Evolutionary conservation across 257 asterid species (phyloP), one percentile per base, ranked within the genome.

Genomic region (Ilex aquifolium): DNA sequence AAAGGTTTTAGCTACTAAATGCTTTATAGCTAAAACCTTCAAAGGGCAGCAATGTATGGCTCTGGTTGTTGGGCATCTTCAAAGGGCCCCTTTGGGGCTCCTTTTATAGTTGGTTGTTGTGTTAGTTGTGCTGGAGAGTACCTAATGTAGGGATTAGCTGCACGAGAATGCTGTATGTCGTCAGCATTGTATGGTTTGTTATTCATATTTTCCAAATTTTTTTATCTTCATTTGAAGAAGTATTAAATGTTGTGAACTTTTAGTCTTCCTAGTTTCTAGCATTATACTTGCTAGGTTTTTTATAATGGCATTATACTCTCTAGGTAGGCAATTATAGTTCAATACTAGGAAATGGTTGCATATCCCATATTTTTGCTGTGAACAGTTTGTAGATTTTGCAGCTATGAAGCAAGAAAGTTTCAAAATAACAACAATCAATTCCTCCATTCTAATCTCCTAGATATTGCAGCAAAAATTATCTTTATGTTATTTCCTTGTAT

Each of bases 1-100:
- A 21, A 21, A 21, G 27, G 27, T 21, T 21, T 21, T 21, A 21
- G 27, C 27, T 21, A 21, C 27, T 21, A 21, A 21, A 21, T 21
- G 27, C 27, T 21, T 21, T 21, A 21, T n/a, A n/a, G n/a, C n/a
- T n/a, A n/a, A n/a, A n/a, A n/a, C n/a, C n/a, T n/a, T n/a, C n/a
- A n/a, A n/a, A n/a, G n/a, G n/a, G 99, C 96, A 13, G 99, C 93
- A 79, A 82, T 71, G 60, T 89, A 89, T 62, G 99, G 99, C 62
- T 81, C 89, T 44, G 99, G 99, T 63, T 92, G 99, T 69, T 92
- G 99, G 99, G 96, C 95, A 60, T 92, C 90, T 53, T 63, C 91
- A 50, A 77, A 57, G 77, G 82, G 79, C 54, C 75, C 83, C 58
- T 72, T 72, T 13, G 94, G 81, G 49, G 69, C 78, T 72, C 94